phyloP scores from a whole-genome alignment of 345 rosid genomes.

The Nasturtium officinale region DNA sequence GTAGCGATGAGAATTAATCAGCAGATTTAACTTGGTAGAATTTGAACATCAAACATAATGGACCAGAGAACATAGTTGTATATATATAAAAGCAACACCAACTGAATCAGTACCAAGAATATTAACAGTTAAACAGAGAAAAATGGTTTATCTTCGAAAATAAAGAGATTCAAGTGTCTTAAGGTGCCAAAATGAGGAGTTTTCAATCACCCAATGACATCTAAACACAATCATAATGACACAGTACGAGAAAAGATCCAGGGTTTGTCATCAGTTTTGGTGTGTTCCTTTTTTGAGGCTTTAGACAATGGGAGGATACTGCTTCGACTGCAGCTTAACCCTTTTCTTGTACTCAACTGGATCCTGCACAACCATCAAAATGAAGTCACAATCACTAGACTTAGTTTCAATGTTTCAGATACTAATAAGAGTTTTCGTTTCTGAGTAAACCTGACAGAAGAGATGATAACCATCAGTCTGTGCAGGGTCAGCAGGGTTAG shows the following conservation, averaged over 20 bases:
- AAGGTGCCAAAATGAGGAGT: conserved; percentile 38
- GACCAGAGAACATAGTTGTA: not conserved
- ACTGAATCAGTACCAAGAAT: conserved; percentile 39
- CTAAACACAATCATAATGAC: conserved; percentile 38
- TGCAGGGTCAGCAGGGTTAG: conserved; percentile 87
- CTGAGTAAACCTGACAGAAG: conserved; percentile 67
- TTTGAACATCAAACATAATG: not conserved
- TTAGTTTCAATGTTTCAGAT: conserved; percentile 9
- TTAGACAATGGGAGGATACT: conserved; percentile 70
- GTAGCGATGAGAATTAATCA: not conserved
- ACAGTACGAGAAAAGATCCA: conserved; percentile 30
- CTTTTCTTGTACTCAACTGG: conserved; percentile 78
- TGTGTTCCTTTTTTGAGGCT: conserved; percentile 19
- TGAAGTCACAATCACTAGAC: conserved; percentile 3
- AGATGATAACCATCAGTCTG: conserved; percentile 93
- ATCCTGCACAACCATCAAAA: conserved; percentile 58
- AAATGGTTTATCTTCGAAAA: conserved; percentile 21
- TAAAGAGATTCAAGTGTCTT: conserved; percentile 28
- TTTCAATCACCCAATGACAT: conserved; percentile 32
- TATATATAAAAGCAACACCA: conserved; percentile 36
- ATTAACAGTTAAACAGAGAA: conserved; percentile 30
- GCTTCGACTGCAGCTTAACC: conserved; percentile 87
- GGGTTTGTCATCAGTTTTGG: conserved; percentile 38
- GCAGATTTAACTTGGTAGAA: not conserved
- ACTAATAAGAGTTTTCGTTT: not conserved